Evolutionary conservation across 2,329 filamentous ascomycete genomes (phyloP).

Genomic region (Claviceps spartinae): DNA sequence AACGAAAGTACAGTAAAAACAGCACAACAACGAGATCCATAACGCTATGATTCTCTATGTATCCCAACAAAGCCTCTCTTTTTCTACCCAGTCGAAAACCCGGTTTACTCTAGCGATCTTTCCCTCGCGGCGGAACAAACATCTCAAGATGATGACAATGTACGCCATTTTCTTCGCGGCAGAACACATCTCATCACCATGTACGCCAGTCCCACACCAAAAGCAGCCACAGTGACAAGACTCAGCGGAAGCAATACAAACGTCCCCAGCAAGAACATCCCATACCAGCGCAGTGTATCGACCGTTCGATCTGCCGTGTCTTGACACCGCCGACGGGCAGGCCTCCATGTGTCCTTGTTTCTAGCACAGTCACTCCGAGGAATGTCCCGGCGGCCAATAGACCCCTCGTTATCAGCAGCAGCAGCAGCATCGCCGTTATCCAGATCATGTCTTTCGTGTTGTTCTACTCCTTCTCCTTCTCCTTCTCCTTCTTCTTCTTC

Average conservation of each 20-base stretch:
- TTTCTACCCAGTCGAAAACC: slow-evolving; percentile 12
- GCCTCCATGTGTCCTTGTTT: slow-evolving; percentile 13
- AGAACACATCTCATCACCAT: slow-evolving; percentile 17
- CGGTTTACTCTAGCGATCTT: too few relatives aligned
- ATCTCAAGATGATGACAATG: too few relatives aligned
- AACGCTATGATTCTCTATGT: slow-evolving; percentile 11
- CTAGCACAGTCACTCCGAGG: slow-evolving; percentile 6
- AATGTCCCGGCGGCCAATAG: slow-evolving; percentile 11
- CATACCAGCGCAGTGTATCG: slow-evolving; percentile 27
- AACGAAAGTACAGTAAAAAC: not conserved
- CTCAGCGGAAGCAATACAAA: slow-evolving; percentile 33
- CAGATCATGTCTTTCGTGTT: slow-evolving; percentile 14
- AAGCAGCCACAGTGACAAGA: slow-evolving; percentile 24
- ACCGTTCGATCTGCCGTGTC: slow-evolving; percentile 25
- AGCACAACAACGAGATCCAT: slow-evolving; percentile 14
- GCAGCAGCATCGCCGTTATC: slow-evolving; percentile 10
- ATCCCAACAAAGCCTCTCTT: not conserved
- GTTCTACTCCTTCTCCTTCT: slow-evolving; percentile 14
- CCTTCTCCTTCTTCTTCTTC: slow-evolving; percentile 17
- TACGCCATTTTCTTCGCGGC: not conserved
- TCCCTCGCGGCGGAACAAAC: too few relatives aligned
- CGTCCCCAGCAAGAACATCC: slow-evolving; percentile 28
- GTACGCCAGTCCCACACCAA: slow-evolving; percentile 26
- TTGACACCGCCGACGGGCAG: slow-evolving; percentile 18
- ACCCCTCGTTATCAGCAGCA: slow-evolving; percentile 11